Conservation (phyloP, 2,329 filamentous ascomycete genomes). For the Nothomitra cinnamomea region DNA sequence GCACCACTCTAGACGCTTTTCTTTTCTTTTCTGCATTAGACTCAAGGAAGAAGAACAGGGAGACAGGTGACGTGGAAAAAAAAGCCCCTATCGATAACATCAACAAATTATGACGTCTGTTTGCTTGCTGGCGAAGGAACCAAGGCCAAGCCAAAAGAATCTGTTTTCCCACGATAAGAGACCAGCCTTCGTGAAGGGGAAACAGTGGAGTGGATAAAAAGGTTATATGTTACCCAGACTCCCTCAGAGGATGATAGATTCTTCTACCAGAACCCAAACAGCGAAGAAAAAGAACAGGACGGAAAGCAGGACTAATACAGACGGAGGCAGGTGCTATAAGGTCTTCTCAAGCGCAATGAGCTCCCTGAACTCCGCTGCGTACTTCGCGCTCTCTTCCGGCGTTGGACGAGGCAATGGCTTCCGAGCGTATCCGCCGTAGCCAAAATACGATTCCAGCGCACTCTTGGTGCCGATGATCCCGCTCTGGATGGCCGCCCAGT, state of each 20-base stretch:
- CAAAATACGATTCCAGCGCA: slow-evolving; percentile 41
- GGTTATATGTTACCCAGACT: not conserved
- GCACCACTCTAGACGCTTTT: too few species aligned
- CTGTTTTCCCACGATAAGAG: too few species aligned
- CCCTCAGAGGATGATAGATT: not conserved
- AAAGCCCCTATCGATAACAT: too few species aligned
- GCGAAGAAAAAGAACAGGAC: not conserved
- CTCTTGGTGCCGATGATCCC: slow-evolving; percentile 55
- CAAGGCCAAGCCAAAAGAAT: too few species aligned
- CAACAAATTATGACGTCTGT: too few species aligned
- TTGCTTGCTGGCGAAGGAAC: too few species aligned
- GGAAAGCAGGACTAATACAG: not conserved
- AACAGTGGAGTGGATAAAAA: not conserved
- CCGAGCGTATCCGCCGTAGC: slow-evolving; percentile 46
- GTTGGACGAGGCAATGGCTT: slow-evolving; percentile 36
- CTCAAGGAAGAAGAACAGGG: too few species aligned
- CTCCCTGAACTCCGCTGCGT: slow-evolving; percentile 27
- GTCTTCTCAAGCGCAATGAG: slow-evolving; percentile 25
- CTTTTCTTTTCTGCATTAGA: too few species aligned
- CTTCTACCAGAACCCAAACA: not conserved
- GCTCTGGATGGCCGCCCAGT: slow-evolving; percentile 53
- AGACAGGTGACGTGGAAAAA: too few species aligned
- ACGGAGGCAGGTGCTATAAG: slow-evolving; percentile 2
- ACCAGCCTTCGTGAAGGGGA: not conserved
- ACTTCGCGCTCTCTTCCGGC: slow-evolving; percentile 23